These are phyloP conservation scores for Paspalum notatum DNA, from an alignment of 176 grass and related monocot species.

Conservation along the genomic window DNA sequence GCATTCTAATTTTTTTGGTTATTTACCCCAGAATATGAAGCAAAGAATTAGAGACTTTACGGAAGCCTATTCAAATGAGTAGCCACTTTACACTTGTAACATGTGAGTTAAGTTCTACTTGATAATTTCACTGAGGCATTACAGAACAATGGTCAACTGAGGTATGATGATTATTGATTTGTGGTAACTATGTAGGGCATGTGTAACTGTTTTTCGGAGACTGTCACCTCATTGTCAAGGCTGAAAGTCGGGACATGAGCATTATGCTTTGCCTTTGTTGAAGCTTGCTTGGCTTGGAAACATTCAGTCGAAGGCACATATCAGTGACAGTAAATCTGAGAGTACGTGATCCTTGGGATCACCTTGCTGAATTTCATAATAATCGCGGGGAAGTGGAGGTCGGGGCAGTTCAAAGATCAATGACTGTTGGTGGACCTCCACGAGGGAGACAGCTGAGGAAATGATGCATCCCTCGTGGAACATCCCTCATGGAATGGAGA, in stretches of 20 bases:
- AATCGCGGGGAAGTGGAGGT: slow-evolving; percentile 8
- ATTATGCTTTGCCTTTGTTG: slow-evolving; percentile 37
- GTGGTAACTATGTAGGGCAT: slow-evolving; percentile 30
- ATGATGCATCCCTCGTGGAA: background rate
- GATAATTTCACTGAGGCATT: slow-evolving; percentile 14
- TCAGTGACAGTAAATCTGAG: slow-evolving; percentile 12
- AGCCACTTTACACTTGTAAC: slow-evolving; percentile 25
- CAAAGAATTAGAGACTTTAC: slow-evolving; percentile 68
- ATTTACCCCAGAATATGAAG: slow-evolving; percentile 64
- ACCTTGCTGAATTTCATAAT: background rate
- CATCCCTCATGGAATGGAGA: too few relatives aligned
- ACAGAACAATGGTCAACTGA: slow-evolving; percentile 11
- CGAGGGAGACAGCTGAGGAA: background rate
- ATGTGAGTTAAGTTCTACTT: slow-evolving; percentile 42
- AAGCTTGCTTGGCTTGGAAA: slow-evolving; percentile 23
- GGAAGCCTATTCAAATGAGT: slow-evolving; percentile 57
- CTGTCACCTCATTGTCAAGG: slow-evolving; percentile 20
- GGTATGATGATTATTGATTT: background rate
- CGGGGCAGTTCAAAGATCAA: slow-evolving; percentile 14
- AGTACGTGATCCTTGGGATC: background rate
- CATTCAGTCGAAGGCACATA: slow-evolving; percentile 31
- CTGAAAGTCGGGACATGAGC: slow-evolving; percentile 8
- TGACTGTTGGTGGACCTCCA: background rate
- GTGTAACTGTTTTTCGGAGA: slow-evolving; percentile 16
- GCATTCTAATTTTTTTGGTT: slow-evolving; percentile 38